A percentile compares a stretch with the other conserved stretches of the same genome.
Conservation (phyloP, 768 basidiomycete species). For the Tylopilus plumbeoviolaceoides region DNA sequence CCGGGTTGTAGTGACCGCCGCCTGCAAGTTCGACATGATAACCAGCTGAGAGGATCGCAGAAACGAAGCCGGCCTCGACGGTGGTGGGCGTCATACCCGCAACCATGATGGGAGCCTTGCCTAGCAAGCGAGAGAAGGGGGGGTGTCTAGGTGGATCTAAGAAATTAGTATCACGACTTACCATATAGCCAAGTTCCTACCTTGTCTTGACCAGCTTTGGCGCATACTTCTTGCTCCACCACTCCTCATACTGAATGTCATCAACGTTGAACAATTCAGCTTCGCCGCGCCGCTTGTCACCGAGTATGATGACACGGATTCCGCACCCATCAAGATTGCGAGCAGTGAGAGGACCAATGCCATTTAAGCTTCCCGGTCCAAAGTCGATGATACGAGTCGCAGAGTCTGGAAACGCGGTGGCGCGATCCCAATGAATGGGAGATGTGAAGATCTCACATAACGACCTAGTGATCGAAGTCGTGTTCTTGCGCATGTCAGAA, state of each 20-base stretch:
- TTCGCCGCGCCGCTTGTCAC: constrained; percentile 89
- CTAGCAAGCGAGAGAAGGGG: constrained; percentile 91
- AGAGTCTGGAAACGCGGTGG: constrained; percentile 82
- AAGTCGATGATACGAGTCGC: constrained; percentile 97
- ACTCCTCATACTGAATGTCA: constrained; percentile 69
- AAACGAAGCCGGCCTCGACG: constrained; percentile 92
- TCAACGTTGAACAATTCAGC: constrained; percentile 76
- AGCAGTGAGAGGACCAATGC: constrained; percentile 87
- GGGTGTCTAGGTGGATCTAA: constrained; percentile 89
- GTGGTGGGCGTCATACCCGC: constrained; percentile 99
- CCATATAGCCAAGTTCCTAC: constrained; percentile 34
- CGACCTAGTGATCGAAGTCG: constrained; percentile 75
- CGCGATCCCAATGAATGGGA: constrained; percentile 91
- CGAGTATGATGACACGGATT: constrained; percentile 82
- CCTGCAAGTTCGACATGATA: constrained; percentile 97
- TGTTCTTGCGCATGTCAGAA: constrained; percentile 69
- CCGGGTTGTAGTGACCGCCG: constrained; percentile 93
- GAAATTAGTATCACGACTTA: neutral
- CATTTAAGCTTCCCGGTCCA: constrained; percentile 90
- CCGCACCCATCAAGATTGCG: constrained; percentile 92
- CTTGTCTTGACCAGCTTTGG: constrained; percentile 86
- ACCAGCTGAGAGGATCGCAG: constrained; percentile 87
- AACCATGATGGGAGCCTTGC: constrained; percentile 98
- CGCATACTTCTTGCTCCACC: constrained; percentile 89
- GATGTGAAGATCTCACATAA: constrained; percentile 89